Conservation (phyloP, 305 asterid species). For the Fraxinus paxiana region DNA sequence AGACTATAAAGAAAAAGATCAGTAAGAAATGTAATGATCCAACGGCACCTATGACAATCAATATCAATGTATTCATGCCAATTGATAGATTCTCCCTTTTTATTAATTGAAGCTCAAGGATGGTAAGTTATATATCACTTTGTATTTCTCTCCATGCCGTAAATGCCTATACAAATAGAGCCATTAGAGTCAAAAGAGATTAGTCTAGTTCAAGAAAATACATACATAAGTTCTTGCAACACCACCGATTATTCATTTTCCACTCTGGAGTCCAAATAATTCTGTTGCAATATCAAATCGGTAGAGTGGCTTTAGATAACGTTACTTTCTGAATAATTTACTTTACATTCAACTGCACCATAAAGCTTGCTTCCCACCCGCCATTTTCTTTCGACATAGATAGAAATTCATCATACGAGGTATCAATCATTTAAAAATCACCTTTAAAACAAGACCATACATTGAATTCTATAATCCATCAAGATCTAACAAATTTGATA, state of each 20-base stretch:
- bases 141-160: neutral
- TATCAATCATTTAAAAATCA: constrained; percentile 12
- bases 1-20: neutral
- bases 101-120: neutral
- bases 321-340: constrained; percentile 12
- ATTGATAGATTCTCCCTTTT: constrained; percentile 5
- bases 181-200: neutral
- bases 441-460: constrained; percentile 1
- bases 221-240: constrained; percentile 3
- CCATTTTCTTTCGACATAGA: neutral
- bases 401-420: neutral
- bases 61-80: neutral
- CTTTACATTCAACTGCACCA: neutral
- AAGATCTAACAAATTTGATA: constrained; percentile 34
- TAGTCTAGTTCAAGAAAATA: constrained; percentile 15
- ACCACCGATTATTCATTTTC: neutral
- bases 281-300: neutral
- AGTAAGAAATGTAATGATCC: neutral
- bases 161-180: constrained; percentile 5
- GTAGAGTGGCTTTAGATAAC: neutral
- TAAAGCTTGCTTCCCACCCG: neutral
- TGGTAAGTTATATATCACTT: neutral
- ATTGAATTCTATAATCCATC: constrained; percentile 11
- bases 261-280: neutral
- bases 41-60: neutral